These are phyloP conservation scores for Zizania palustris DNA, from an alignment of 202 grass and related monocot genomes.

Conservation along the genomic window DNA sequence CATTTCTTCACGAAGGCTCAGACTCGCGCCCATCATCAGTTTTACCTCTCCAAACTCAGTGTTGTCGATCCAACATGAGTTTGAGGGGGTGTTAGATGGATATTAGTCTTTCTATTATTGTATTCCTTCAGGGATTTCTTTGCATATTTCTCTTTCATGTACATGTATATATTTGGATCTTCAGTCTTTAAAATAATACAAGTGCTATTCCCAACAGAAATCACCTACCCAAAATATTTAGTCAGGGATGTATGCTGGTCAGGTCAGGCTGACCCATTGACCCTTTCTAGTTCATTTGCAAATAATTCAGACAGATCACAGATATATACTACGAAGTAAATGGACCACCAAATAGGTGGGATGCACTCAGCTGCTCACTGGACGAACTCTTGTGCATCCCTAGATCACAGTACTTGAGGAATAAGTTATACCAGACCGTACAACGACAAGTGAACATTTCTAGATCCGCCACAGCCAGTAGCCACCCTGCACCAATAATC, in stretches of 20 bases:
- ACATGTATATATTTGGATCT: no score
- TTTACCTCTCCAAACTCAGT: no score
- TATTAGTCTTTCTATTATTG: no score
- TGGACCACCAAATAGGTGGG: background rate
- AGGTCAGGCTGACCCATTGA: background rate
- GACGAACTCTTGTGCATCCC: background rate
- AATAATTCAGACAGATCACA: background rate
- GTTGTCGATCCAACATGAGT: no score
- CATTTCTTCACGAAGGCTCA: no score
- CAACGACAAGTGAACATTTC: background rate
- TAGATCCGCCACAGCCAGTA: background rate
- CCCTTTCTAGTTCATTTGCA: background rate
- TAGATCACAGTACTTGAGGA: background rate
- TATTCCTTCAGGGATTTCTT: no score
- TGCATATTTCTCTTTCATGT: no score
- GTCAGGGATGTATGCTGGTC: background rate
- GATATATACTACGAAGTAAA: background rate
- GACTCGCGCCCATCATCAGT: no score
- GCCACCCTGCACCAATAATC: background rate
- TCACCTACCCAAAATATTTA: constrained; percentile 1
- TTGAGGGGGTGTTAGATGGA: no score
- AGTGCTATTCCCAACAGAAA: no score
- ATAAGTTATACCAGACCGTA: constrained; percentile 19
- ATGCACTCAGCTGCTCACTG: no score
- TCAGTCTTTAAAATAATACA: no score